Evolutionary conservation across 139 green algal species (phyloP), one percentile per base, ranked within the genome.

Genomic region (Raphidocelis subcapitata): DNA sequence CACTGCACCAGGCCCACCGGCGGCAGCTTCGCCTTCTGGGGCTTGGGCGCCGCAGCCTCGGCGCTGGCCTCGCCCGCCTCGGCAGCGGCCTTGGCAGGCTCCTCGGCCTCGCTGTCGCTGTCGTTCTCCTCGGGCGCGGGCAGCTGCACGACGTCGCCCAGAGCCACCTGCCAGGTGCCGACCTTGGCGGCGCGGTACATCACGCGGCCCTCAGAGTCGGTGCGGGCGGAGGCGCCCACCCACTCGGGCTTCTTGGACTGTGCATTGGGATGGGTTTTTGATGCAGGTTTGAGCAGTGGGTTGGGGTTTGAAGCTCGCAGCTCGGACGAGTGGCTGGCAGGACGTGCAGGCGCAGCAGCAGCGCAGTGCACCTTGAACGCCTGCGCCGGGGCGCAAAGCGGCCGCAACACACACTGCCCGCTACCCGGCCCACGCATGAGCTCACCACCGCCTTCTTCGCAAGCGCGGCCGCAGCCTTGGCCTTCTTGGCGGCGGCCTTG

Each of bases 1-100:
- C 82, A 85, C 71, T 92, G 86, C 63, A 95, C 74, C 57, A 95
- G 56, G 29, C 79, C 91, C 67, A 95, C 82, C 2, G 70, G 62
- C 0, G 37, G 26, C 63, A 47, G 1, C 41, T 70, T 32, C 33
- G 35, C 44, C 46, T 46, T 21, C 69, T 56, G 49, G 31, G n/a
- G n/a, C n/a, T 75, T 29, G 46, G 47, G 15, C 1, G 32, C 73
- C 33, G 14, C 73, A 24, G n/a, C 62, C 62, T 49, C 14, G 5
- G 21, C 67, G 5, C 5, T 63, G 41, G n/a, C 64, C 5, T 67
- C 64, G 24, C 5, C 52, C 3, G 21, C 54, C 57, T 62, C 37
- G 41, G 41, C 41, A 49, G 18, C 68, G 20, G 36, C 44, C 32
- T 62, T 23, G 23, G 59, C 23, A 29, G 21, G 35, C n/a, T 77